Evolutionary conservation across 352 stramenopile species (phyloP).

Genomic region (Plasmopara viticola): DNA sequence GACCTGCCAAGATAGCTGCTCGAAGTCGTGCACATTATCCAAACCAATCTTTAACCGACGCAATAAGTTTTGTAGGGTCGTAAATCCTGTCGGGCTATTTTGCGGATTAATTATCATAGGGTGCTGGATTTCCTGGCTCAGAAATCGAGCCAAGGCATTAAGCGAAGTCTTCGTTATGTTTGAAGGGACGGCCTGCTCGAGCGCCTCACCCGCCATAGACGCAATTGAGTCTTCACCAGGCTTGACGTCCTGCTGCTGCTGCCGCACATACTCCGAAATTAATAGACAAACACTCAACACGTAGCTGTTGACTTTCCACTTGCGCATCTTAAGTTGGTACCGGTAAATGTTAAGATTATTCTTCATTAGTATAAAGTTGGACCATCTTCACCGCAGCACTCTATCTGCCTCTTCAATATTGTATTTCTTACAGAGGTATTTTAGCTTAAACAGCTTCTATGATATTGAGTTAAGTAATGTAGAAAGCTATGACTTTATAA

Average conservation of each 20-base stretch:
- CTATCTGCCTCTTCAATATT: no score
- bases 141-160: constrained; percentile 43
- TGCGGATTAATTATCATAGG: constrained; percentile 16
- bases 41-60: constrained; percentile 38
- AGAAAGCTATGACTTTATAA: no score
- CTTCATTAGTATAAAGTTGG: no score
- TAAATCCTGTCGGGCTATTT: constrained; percentile 8
- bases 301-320: constrained; percentile 43
- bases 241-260: constrained; percentile 31
- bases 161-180: constrained; percentile 31
- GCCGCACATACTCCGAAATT: constrained; percentile 41
- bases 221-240: constrained; percentile 21
- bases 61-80: constrained; percentile 38
- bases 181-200: neutral
- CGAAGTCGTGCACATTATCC: constrained; percentile 28
- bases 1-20: constrained; percentile 39
- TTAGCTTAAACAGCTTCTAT: no score
- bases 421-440: no score
- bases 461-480: no score
- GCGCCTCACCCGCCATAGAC: constrained; percentile 10
- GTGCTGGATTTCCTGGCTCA: constrained; percentile 49
- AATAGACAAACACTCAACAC: constrained; percentile 43
- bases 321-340: constrained; percentile 13
- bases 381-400: no score
- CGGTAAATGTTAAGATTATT: no score